phyloP scores from a whole-genome alignment of 805 yeast species.

The Ogataea paradorogensis region DNA sequence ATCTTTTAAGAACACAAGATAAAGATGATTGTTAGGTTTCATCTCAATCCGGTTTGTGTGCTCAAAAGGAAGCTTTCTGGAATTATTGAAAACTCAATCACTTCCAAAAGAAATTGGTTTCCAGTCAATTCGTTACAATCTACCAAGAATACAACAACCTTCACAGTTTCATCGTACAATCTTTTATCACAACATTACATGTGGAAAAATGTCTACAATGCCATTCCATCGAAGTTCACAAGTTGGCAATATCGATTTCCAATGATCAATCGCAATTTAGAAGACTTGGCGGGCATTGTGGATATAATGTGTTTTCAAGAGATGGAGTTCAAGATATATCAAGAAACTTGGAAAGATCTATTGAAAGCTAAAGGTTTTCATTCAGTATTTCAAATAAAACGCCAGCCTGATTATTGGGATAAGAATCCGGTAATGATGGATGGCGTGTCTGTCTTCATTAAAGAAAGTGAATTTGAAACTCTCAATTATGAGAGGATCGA shows the following conservation, averaged over 20 bases:
- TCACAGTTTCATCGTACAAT: conserved; percentile 35
- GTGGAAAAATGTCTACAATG: conserved; percentile 56
- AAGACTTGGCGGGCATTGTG: conserved; percentile 32
- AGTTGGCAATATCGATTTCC: conserved; percentile 50
- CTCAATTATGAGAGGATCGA: conserved; percentile 33
- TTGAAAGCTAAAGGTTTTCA: conserved; percentile 36
- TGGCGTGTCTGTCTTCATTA: conserved; percentile 57
- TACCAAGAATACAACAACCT: conserved; percentile 9
- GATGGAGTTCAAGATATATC: conserved; percentile 32
- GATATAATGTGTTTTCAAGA: conserved; percentile 56
- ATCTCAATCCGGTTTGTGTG: background rate
- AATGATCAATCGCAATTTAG: conserved; percentile 39
- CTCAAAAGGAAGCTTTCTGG: background rate
- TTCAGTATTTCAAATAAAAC: conserved; percentile 47
- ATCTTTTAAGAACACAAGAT: too few relatives aligned
- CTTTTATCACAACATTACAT: conserved; percentile 44
- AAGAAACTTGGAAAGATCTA: conserved; percentile 25
- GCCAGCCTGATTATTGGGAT: conserved; percentile 53
- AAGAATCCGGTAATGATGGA: conserved; percentile 47
- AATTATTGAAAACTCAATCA: conserved; percentile 16
- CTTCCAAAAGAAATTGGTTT: conserved; percentile 23
- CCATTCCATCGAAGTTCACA: conserved; percentile 44
- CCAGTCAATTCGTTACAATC: conserved; percentile 4
- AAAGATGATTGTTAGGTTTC: background rate
- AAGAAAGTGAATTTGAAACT: conserved; percentile 45